Conservation (phyloP, 345 rosid genomes). For the Syzygium aromaticum region DNA sequence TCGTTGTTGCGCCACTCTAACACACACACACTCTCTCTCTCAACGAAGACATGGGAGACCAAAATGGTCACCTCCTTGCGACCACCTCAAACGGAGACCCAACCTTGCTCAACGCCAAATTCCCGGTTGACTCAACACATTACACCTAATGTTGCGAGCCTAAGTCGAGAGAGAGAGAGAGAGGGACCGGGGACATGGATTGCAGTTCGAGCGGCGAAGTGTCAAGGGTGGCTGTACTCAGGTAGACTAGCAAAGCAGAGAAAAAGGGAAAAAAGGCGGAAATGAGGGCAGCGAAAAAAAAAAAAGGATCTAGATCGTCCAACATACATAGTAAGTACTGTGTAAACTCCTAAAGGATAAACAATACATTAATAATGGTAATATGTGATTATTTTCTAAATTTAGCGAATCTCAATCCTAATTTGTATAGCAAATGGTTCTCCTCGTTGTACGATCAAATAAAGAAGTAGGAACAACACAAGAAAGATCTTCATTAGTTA, state of each 20-base stretch:
- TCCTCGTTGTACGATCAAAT: background rate
- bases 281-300: background rate
- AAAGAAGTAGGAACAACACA: background rate
- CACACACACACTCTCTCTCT: no score
- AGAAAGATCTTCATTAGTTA: background rate
- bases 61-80: background rate
- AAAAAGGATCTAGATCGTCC: background rate
- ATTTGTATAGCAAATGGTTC: background rate
- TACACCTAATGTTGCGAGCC: background rate
- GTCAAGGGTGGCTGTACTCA: background rate
- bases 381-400: background rate
- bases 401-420: background rate
- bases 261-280: background rate
- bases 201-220: background rate
- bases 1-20: no score
- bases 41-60: no score
- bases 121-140: background rate
- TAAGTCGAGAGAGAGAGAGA: background rate
- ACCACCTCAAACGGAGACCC: background rate
- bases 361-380: no score
- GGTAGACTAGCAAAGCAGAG: background rate
- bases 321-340: background rate
- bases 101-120: background rate
- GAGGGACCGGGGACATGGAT: background rate
- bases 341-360: background rate